Evolutionary conservation across 768 basidiomycete genomes (phyloP), one percentile per base, ranked within the genome.

Genomic region (Naganishia randhawae): DNA sequence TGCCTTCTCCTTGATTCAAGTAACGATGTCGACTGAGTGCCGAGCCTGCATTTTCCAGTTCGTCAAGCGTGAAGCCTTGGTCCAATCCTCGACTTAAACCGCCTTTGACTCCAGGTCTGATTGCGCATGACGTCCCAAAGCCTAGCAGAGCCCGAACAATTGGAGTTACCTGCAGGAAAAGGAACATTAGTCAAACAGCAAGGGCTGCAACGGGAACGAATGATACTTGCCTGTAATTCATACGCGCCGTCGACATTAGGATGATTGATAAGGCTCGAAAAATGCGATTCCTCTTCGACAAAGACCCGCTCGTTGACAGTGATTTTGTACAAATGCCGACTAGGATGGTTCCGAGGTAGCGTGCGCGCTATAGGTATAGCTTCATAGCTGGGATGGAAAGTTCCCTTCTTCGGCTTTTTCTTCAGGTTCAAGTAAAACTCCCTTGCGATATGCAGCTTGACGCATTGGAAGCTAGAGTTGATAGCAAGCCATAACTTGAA

Each of bases 171-270:
- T 93, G 68, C 7, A 41, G 7, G 27, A 35, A 48, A 29, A 16
- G 53, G 14, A 57, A 35, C 41, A 65, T 66, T 22, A 51, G 48
- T 22, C 11, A 31, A 31, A 19, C 35, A 17, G 9, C n/a, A 63
- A 37, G 25, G 19, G 14, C 22, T 55, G 54, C 4, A 35, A 22
- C 41, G 31, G 5, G 14, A 48, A 55, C 2, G 72, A 83, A 50
- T 71, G 92, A 91, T 14, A 61, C 57, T 25, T 41, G 41, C 57
- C 85, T 98, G 93, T 22, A 88, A 84, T 81, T 99, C 96, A 74
- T 88, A 99, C 3, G 96, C 89, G 0, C 92, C 92, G 73, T 97
- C 92, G 10, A 97, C 91, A 75, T 90, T 92, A 0, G 94, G 91
- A 74, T 94, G 90, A 75, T 96, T 96, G 68, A 86, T 91, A 57